Base-by-base conservation (phyloP, 176 grass and related monocot species). In the Otatea glauca region DNA sequence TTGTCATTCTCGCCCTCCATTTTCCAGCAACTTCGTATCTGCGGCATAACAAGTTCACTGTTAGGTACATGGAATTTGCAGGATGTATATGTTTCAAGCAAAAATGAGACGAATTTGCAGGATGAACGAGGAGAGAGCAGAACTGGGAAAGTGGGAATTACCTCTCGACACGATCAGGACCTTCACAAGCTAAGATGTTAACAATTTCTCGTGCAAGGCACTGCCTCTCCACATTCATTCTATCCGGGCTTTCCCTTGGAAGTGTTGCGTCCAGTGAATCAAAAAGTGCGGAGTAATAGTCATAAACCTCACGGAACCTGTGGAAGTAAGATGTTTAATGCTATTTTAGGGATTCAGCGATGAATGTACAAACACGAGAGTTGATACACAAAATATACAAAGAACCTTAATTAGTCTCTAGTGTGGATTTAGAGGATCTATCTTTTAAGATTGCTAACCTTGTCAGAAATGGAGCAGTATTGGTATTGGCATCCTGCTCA, bases 131-230 rank as follows among this genome's bases (percentile, higher is more conserved):
- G 49, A 43, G 14, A 83, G 24, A 75, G 4, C 7, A 72, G 72
- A n/a, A 17, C 24, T 43, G 43, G 47, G 9, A 54, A 72, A 17
- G 16, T 43, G 44, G 47, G 9, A 54, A 72, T 55, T 94, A 99
- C 96, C 96, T 96, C 88, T 99, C 96, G 65, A 99, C 92, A n/a
- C 96, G 93, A 85, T 99, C 96, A 55, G 91, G 74, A 32, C 96
- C 96, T 94, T 99, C 96, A 69, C 96, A 99, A 55, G 93, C 93
- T 41, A 96, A 85, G 25, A 96, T 99, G 77, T 96, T 99, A 32
- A 99, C 96, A 49, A 99, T 99, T 88, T 99, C 93, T 71, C 96
- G 80, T 51, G 96, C 96, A 84, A 99, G 92, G 77, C 96, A 99
- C 38, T 96, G 96, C 72, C 86, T 85, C 86, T 99, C 93, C 48